These are phyloP conservation scores for Kluyveromyces sp. DNA, from an alignment of 1,139 yeast genomes.

Conservation along the genomic window DNA sequence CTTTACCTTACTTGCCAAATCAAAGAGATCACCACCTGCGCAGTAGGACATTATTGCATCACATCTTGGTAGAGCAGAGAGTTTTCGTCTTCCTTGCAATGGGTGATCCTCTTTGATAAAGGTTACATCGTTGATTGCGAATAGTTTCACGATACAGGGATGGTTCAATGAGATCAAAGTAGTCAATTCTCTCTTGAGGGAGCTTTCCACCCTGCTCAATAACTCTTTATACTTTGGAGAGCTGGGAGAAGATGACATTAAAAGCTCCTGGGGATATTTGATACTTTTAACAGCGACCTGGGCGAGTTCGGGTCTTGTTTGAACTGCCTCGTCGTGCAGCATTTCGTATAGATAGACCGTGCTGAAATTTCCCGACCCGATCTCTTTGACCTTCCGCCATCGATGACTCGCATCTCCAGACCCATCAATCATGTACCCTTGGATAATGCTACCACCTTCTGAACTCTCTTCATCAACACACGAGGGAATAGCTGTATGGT, in stretches of 20 bases:
- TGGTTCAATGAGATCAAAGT: slow-evolving; percentile 43
- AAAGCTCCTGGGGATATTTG: slow-evolving; percentile 25
- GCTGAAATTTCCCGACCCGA: slow-evolving; percentile 59
- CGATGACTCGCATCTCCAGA: background rate
- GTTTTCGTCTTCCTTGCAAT: slow-evolving; percentile 16
- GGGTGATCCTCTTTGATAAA: slow-evolving; percentile 24
- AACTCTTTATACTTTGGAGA: slow-evolving; percentile 30
- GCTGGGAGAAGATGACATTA: slow-evolving; percentile 14
- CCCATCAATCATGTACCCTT: slow-evolving; percentile 2
- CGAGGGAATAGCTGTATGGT: background rate
- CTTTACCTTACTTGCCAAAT: slow-evolving; percentile 43
- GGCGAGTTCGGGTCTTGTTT: slow-evolving; percentile 11
- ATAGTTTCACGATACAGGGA: slow-evolving; percentile 39
- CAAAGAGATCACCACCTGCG: slow-evolving; percentile 76
- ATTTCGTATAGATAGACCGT: slow-evolving; percentile 44
- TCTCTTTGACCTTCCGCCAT: slow-evolving; percentile 31
- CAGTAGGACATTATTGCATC: slow-evolving; percentile 68
- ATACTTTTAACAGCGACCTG: slow-evolving; percentile 35
- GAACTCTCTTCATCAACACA: background rate
- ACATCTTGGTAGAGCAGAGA: slow-evolving; percentile 28
- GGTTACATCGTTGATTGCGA: slow-evolving; percentile 32
- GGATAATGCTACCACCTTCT: background rate
- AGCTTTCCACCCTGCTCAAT: slow-evolving; percentile 54
- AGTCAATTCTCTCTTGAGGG: slow-evolving; percentile 67
- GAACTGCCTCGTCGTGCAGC: slow-evolving; percentile 13